phyloP scores from a whole-genome alignment of 441 rosid genomes.

The Omphalea diandra region DNA sequence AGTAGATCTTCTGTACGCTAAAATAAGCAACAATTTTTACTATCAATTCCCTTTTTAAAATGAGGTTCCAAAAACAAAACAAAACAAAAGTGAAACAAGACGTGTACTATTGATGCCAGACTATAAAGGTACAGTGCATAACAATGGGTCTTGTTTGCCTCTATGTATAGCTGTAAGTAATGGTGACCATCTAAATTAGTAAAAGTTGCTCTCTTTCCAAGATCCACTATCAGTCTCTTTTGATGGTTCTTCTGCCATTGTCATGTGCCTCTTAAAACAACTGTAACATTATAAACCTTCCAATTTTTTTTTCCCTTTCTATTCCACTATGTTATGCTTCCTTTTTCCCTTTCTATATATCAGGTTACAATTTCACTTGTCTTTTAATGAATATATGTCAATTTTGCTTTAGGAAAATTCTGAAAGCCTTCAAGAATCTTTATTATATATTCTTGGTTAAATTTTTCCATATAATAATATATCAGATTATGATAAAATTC shows the following conservation, averaged over 20 bases:
- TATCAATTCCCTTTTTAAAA: not conserved
- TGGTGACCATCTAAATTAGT: constrained; percentile 8
- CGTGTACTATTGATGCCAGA: not conserved
- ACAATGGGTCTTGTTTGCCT: not conserved
- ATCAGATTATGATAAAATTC: not conserved
- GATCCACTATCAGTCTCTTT: not conserved
- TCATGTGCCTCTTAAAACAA: not conserved
- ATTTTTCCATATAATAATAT: not conserved
- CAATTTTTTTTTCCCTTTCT: not conserved
- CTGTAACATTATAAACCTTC: not conserved
- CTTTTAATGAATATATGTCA: not conserved
- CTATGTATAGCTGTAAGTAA: not conserved
- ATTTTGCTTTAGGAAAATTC: too few relatives aligned
- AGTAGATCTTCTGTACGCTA: not conserved
- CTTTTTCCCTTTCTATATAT: not conserved
- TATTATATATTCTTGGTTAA: too few relatives aligned
- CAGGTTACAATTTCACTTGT: not conserved
- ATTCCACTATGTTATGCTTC: not conserved
- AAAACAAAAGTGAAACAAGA: not conserved
- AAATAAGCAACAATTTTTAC: not conserved
- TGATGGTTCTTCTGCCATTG: not conserved
- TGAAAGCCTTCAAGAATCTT: not conserved
- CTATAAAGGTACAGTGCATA: not conserved
- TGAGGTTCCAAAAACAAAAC: not conserved
- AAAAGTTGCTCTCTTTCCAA: not conserved